Evolutionary conservation across 192 early-diverging fungal species (phyloP), one percentile per base, ranked within the genome.

Genomic region (Coemansia sp.): DNA sequence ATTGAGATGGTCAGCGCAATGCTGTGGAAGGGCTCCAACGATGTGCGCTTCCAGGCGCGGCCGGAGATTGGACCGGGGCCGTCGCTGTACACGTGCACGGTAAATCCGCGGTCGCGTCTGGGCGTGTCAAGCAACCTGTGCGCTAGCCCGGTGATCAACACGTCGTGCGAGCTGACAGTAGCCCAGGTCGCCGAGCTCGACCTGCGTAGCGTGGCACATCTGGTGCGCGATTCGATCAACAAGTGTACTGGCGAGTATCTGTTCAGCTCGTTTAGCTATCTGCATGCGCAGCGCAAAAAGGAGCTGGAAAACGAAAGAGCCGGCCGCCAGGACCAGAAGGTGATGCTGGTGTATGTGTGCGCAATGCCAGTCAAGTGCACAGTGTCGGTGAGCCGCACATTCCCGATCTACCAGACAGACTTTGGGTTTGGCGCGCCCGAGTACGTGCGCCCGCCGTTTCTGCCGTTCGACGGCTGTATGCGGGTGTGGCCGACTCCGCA

Each of bases 381-480:
- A 0, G 50, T 69, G 6, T 76, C 66, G 8, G 65, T 62, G 8
- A 76, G 73, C 28, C 61, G 66, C 41, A 69, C 50, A 7, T 76
- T 76, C 32, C 73, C 66, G 2, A 76, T 76, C 22, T 76, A 76
- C 25, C 42, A 65, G 45, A 50, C 53, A 3, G 66, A 76, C 55
- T 76, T 62, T 55, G 73, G 73, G 2, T 69, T 65, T 62, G 73
- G 73, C 7, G 17, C 44, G 22, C 73, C 73, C 12, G 62, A 43
- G 20, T 68, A 69, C 38, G 66, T 76, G 23, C 66, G 73, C 2
- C 66, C 73, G 36, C 73, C 73, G 10, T 76, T 58, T 30, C 42
- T 76, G 21, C 73, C 73, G 0, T 76, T 58, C 12, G 73, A 76
- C 23, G 73, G 73, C 3, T 76, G 73, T 38, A n/a, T 68, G 66